Evolutionary conservation across 2,329 filamentous ascomycete species (phyloP).

Genomic region (Alternaria burnsii): DNA sequence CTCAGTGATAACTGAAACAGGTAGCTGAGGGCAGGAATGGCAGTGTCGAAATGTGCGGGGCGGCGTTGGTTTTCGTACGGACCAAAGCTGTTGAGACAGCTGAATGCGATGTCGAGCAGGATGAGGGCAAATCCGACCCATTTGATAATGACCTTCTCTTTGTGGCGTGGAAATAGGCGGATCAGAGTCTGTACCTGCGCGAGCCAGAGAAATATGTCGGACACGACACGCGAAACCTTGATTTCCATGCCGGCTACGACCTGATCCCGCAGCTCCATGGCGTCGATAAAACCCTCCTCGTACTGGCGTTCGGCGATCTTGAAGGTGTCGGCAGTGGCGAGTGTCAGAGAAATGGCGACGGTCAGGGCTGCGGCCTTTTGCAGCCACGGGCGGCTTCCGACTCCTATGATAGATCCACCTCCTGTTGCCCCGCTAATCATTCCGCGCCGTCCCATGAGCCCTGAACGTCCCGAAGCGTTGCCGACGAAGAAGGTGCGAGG

Average conservation of each 20-base stretch:
- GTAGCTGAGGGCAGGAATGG: constrained; percentile 89
- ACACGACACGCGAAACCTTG: constrained; percentile 89
- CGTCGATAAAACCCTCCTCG: constrained; percentile 79
- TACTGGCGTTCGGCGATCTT: constrained; percentile 85
- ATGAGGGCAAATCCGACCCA: constrained; percentile 97
- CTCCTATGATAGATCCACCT: constrained; percentile 73
- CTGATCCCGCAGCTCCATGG: constrained; percentile 74
- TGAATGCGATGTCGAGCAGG: constrained; percentile 88
- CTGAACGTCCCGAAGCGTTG: constrained; percentile 70
- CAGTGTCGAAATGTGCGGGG: constrained; percentile 82
- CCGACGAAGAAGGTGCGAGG: constrained; percentile 93
- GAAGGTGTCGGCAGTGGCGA: constrained; percentile 92
- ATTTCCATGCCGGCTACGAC: constrained; percentile 88
- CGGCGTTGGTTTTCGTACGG: constrained; percentile 62
- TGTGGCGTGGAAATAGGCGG: constrained; percentile 91
- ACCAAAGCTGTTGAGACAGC: constrained; percentile 87
- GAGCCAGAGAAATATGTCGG: constrained; percentile 95
- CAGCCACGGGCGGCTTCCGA: constrained; percentile 91
- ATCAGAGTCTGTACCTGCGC: constrained; percentile 97
- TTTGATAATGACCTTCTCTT: constrained; percentile 98
- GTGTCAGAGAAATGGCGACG: constrained; percentile 83
- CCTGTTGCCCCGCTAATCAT: constrained; percentile 81
- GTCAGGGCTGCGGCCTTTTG: constrained; percentile 74
- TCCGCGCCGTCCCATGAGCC: constrained; percentile 80
- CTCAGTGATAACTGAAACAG: constrained; percentile 88